phyloP scores from a whole-genome alignment of 176 grass and related monocot species.

The Miscanthus lutarioriparius region DNA sequence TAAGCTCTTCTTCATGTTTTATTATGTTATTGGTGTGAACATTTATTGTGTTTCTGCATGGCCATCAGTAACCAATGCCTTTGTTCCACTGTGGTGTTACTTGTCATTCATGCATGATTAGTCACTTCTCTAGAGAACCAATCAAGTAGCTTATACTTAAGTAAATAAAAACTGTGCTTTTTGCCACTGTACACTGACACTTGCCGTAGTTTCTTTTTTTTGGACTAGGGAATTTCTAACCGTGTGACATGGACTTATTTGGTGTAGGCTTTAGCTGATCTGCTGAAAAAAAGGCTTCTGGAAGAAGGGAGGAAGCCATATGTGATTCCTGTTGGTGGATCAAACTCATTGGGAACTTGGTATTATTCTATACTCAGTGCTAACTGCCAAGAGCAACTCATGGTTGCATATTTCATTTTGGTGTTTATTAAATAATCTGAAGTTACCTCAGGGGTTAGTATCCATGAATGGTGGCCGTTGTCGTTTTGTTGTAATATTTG shows the following conservation, averaged over 20 bases:
- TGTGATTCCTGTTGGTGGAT: constrained; percentile 96
- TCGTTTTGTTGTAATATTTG: not conserved
- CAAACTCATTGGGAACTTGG: constrained; percentile 95
- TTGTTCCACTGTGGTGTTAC: not conserved
- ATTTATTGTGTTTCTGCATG: not conserved
- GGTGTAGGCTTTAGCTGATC: constrained; percentile 68
- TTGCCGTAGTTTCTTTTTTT: not conserved
- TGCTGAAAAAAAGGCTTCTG: constrained; percentile 76
- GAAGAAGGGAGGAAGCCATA: constrained; percentile 92
- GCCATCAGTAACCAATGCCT: constrained; percentile 10
- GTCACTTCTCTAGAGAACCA: not conserved
- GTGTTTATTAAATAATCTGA: not conserved
- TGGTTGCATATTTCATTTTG: not conserved
- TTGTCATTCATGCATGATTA: not conserved
- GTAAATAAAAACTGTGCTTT: not conserved
- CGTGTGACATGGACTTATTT: not conserved
- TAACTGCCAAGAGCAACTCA: not conserved
- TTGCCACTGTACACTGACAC: not conserved
- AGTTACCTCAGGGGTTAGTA: not conserved
- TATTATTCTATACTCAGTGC: constrained; percentile 33
- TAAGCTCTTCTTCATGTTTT: constrained; percentile 32
- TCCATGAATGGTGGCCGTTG: not conserved
- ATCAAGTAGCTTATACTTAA: not conserved
- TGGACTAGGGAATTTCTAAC: not conserved
- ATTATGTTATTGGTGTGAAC: not conserved